Evolutionary conservation across 2,329 filamentous ascomycete species (phyloP).

Genomic region (Aureobasidium uvarum): DNA sequence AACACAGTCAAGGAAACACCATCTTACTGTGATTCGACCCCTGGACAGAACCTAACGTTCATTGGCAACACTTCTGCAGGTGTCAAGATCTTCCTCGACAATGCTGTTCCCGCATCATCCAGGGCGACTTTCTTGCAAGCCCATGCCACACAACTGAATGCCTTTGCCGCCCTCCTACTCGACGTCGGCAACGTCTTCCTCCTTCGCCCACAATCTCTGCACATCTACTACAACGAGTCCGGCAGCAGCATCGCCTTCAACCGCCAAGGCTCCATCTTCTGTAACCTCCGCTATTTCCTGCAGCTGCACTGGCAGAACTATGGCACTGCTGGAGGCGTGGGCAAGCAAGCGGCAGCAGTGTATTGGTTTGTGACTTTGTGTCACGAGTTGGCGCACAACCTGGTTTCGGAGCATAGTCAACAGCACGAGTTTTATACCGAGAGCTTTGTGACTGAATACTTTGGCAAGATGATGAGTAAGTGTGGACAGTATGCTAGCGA

Average conservation of each 20-base stretch:
- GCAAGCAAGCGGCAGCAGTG: conserved; percentile 65
- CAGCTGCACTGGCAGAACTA: conserved; percentile 64
- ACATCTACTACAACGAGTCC: conserved; percentile 80
- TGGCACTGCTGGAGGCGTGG: conserved; percentile 45
- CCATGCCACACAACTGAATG: conserved; percentile 62
- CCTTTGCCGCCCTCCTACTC: conserved; percentile 67
- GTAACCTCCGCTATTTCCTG: conserved; percentile 84
- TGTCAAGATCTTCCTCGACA: conserved; percentile 71
- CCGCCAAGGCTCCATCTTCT: conserved; percentile 80
- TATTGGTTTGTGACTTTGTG: conserved; percentile 98
- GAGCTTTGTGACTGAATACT: conserved; percentile 75
- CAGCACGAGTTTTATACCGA: conserved; percentile 85
- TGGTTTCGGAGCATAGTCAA: conserved; percentile 73
- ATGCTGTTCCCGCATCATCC: conserved; percentile 49
- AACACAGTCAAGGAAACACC: conserved; percentile 72
- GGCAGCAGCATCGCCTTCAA: conserved; percentile 94
- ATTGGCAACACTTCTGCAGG: conserved; percentile 67
- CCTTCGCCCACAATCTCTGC: conserved; percentile 65
- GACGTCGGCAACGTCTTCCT: conserved; percentile 72
- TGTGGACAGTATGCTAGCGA: conserved; percentile 35
- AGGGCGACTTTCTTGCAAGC: conserved; percentile 58
- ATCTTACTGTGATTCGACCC: conserved; percentile 79
- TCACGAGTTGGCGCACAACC: conserved; percentile 93
- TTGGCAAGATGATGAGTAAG: conserved; percentile 64
- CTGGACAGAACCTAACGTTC: conserved; percentile 70